phyloP scores from a whole-genome alignment of 208 protist genomes.

The Phytomonas sp. region DNA sequence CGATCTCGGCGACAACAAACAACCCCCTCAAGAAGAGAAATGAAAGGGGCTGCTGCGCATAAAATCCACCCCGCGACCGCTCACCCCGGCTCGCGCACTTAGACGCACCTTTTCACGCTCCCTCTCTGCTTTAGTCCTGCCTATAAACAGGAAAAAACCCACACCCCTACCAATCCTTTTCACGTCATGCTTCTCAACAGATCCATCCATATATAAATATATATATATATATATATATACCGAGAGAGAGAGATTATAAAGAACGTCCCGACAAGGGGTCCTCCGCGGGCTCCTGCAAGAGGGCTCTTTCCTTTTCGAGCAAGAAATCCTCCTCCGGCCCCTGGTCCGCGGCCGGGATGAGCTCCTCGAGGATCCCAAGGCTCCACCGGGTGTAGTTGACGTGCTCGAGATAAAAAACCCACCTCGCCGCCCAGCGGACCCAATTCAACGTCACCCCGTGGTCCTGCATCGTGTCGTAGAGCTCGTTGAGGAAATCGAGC shows the following conservation, averaged over 20 bases:
- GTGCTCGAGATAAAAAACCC: conserved; percentile 77
- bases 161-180: background rate
- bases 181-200: too few species aligned
- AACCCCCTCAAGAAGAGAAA: background rate
- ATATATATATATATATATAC: conserved; percentile 4
- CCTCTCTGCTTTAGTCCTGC: background rate
- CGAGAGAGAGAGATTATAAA: conserved; percentile 14
- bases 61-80: background rate
- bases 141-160: background rate
- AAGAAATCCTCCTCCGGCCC: conserved; percentile 64
- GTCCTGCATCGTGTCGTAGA: conserved; percentile 85
- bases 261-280: conserved; percentile 44
- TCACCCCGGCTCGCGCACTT: background rate
- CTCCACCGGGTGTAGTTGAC: conserved; percentile 53
- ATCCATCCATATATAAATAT: conserved; percentile 4
- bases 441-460: conserved; percentile 66
- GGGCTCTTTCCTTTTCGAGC: conserved; percentile 28
- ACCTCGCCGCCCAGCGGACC: conserved; percentile 62
- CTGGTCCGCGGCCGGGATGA: conserved; percentile 43
- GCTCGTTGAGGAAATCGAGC: conserved; percentile 70
- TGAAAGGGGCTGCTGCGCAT: background rate
- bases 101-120: background rate
- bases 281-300: conserved; percentile 42
- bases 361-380: conserved; percentile 45
- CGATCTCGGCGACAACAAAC: background rate